These are phyloP conservation scores for Rhynchosporium graminicola DNA, from an alignment of 2,329 filamentous ascomycete genomes.

Conservation along the genomic window DNA sequence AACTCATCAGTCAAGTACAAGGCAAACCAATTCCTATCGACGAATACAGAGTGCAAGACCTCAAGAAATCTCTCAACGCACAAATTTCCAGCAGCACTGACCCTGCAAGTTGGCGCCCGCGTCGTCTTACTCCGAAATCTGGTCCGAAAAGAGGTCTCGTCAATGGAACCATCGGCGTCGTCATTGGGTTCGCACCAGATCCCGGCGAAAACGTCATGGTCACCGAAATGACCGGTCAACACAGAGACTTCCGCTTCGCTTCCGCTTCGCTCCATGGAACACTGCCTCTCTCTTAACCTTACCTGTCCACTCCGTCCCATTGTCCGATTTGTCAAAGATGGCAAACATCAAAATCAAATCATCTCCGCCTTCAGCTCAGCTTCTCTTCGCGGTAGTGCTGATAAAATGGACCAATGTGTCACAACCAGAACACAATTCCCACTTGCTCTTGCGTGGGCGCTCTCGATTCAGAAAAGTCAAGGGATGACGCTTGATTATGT, in stretches of 20 bases:
- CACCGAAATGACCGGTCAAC: constrained; percentile 14
- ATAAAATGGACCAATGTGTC: too few species aligned
- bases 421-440: too few species aligned
- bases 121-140: constrained; percentile 35
- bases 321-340: constrained; percentile 25
- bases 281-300: neutral
- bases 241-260: neutral
- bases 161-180: constrained; percentile 35
- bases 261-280: neutral
- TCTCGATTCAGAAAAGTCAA: too few species aligned
- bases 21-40: neutral
- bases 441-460: too few species aligned
- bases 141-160: constrained; percentile 29
- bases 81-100: constrained; percentile 24
- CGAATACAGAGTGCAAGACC: neutral
- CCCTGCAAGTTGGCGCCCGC: constrained; percentile 34
- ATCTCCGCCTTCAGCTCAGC: constrained; percentile 33
- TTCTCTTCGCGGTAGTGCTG: constrained; percentile 24
- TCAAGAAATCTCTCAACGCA: constrained; percentile 26
- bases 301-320: neutral
- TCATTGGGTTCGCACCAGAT: constrained; percentile 24
- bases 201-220: neutral
- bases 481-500: too few species aligned
- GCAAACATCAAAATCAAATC: neutral
- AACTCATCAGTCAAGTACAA: neutral